Conservation (phyloP, 495 filamentous ascomycete species). For the Stereocaulon alpinum region DNA sequence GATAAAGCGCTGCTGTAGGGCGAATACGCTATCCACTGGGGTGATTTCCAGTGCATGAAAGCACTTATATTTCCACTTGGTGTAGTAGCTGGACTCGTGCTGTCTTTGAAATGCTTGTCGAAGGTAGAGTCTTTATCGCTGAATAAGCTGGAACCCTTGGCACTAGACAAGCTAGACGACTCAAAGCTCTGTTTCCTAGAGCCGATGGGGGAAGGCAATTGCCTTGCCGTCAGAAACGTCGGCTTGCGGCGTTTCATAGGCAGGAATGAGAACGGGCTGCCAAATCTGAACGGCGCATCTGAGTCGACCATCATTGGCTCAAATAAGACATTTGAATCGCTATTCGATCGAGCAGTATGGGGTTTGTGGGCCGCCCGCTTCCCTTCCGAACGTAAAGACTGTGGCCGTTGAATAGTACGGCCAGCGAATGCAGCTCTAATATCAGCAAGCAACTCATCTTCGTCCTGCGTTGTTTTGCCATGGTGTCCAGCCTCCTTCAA, state of each 20-base stretch:
- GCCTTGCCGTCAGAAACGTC: neutral
- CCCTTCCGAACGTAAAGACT: neutral
- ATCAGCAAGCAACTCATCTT: constrained; percentile 7
- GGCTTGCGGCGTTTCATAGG: constrained; percentile 7
- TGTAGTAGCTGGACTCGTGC: constrained; percentile 11
- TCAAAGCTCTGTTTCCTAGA: constrained; percentile 9
- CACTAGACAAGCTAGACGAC: constrained; percentile 6
- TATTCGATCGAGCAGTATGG: neutral
- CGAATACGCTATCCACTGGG: neutral
- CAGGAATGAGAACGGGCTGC: constrained; percentile 5
- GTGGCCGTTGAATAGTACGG: neutral
- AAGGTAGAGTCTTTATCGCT: constrained; percentile 9
- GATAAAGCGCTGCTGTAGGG: constrained; percentile 6
- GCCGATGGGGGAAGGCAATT: neutral
- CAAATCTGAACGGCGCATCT: neutral
- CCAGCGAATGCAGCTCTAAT: constrained; percentile 9
- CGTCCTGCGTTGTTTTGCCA: constrained; percentile 5
- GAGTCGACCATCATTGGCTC: neutral
- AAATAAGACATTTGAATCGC: neutral
- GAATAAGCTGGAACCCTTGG: constrained; percentile 1
- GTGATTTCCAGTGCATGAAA: constrained; percentile 2
- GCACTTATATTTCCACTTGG: constrained; percentile 5
- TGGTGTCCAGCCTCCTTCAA: constrained; percentile 12
- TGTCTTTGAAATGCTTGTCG: constrained; percentile 6
- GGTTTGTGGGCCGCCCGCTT: neutral